Conservation (phyloP, 1,284 basidiomycete genomes). For the Trichosporon sp. region DNA sequence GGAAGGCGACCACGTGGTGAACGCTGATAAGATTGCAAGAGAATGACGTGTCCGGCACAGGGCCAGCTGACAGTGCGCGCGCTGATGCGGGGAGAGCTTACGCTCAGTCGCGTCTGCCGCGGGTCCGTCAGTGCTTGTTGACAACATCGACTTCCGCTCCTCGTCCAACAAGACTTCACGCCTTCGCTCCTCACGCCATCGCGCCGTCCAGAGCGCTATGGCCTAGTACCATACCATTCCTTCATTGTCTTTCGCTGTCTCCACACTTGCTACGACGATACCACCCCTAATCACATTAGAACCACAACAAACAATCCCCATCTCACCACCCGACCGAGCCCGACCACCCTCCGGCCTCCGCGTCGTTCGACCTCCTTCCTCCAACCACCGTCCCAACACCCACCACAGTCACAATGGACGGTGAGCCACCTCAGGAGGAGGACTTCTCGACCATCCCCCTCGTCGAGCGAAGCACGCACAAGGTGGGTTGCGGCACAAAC, state of each 20-base stretch:
- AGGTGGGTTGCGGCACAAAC: constrained; percentile 50
- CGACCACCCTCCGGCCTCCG: neutral
- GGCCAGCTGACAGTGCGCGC: neutral
- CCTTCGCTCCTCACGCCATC: neutral
- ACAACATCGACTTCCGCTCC: neutral
- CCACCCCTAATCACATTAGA: neutral
- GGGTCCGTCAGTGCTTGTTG: neutral
- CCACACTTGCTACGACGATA: neutral
- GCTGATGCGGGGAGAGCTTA: constrained; percentile 1
- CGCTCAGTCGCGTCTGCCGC: constrained; percentile 5
- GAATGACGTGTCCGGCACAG: neutral
- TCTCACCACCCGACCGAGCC: neutral
- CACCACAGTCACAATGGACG: constrained; percentile 70
- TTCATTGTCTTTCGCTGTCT: neutral
- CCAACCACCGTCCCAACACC: constrained; percentile 49
- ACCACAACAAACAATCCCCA: neutral
- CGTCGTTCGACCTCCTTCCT: neutral
- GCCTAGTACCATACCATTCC: neutral
- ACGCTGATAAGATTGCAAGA: neutral
- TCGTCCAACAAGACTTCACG: neutral
- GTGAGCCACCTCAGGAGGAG: constrained; percentile 82
- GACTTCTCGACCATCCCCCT: constrained; percentile 82
- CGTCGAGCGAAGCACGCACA: constrained; percentile 78
- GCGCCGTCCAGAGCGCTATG: neutral
- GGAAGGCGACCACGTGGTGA: neutral